These are phyloP conservation scores for Penicillium olsonii DNA, from an alignment of 2,329 filamentous ascomycete species.

Conservation along the genomic window DNA sequence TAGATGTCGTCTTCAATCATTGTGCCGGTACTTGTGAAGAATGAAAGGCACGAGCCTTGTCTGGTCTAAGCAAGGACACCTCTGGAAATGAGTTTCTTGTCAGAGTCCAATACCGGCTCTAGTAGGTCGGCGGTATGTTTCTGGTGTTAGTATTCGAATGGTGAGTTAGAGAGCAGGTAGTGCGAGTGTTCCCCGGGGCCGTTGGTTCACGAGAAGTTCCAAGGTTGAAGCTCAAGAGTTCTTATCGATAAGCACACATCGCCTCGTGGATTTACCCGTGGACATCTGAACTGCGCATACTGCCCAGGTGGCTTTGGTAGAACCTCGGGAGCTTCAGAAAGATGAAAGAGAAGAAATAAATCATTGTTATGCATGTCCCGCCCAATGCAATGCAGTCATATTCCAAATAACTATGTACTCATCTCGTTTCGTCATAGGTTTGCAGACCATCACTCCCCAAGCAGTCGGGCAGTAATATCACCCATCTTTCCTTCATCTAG, in stretches of 20 bases:
- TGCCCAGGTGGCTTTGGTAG: no score
- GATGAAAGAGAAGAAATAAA: no score
- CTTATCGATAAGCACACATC: slow-evolving; percentile 21
- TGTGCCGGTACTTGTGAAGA: slow-evolving; percentile 15
- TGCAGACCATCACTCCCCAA: slow-evolving; percentile 61
- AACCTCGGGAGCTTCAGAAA: no score
- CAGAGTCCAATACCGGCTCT: not conserved
- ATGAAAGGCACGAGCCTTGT: not conserved
- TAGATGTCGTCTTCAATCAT: slow-evolving; percentile 94
- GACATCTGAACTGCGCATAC: no score
- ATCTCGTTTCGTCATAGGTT: not conserved
- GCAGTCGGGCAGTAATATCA: slow-evolving; percentile 80
- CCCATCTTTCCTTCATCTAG: slow-evolving; percentile 90
- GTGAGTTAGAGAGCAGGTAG: no score
- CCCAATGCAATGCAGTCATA: slow-evolving; percentile 2
- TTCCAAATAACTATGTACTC: not conserved
- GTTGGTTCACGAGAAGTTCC: no score
- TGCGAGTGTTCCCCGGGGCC: no score
- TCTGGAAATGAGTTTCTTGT: no score
- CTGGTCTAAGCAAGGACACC: not conserved
- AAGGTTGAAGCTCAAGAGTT: slow-evolving; percentile 3
- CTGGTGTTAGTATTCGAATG: no score
- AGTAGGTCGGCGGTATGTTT: no score
- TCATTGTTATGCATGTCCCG: not conserved
- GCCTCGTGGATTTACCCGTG: no score